phyloP scores from a whole-genome alignment of 176 grass and related monocot genomes.

The Ampelocalamus luodianensis region DNA sequence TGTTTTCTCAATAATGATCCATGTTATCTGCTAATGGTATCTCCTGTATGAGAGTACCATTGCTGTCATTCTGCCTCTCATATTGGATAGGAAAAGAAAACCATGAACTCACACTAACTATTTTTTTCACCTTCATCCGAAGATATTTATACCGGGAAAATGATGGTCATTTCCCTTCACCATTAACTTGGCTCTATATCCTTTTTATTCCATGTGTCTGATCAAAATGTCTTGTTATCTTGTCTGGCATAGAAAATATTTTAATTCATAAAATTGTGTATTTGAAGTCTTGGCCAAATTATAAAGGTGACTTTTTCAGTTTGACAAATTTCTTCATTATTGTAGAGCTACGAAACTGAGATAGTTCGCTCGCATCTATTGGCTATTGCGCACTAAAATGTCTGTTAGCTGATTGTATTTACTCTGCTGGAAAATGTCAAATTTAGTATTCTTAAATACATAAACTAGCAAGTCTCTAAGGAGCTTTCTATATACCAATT shows the following conservation, averaged over 20 bases:
- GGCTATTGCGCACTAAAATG: background rate
- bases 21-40: background rate
- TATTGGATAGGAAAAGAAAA: conserved; percentile 2
- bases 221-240: background rate
- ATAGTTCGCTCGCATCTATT: background rate
- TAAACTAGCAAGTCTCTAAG: background rate
- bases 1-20: conserved; percentile 7
- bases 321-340: background rate
- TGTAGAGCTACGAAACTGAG: background rate
- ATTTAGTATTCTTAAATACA: background rate
- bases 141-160: background rate
- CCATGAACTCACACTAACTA: background rate
- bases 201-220: background rate
- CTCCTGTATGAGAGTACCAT: background rate
- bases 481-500: background rate
- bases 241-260: background rate
- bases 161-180: background rate
- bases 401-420: background rate
- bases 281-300: background rate
- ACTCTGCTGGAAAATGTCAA: background rate
- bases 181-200: background rate
- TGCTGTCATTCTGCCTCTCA: background rate
- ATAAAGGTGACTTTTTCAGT: background rate
- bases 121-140: conserved; percentile 2
- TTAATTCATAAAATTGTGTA: background rate